Percentiles rank a stretch among this genome's conserved stretches.
Evolutionary conservation across 768 basidiomycete genomes (phyloP).

Genomic region (Russula sp.): DNA sequence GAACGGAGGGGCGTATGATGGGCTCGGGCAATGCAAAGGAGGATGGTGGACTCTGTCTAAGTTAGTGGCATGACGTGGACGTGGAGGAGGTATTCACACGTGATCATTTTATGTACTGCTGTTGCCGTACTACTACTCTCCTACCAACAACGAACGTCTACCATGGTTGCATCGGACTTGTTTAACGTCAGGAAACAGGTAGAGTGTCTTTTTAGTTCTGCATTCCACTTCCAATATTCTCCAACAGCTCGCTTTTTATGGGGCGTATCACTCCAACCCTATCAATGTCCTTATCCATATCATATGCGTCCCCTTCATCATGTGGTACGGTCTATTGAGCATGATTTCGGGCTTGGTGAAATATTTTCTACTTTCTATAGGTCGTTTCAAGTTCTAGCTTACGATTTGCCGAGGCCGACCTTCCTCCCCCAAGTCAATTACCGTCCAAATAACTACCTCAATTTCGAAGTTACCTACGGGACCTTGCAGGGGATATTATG

Average conservation of each 20-base stretch:
- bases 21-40: neutral
- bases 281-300: constrained; percentile 83
- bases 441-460: constrained; percentile 51
- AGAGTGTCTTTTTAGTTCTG: neutral
- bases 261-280: constrained; percentile 82
- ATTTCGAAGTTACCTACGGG: constrained; percentile 63
- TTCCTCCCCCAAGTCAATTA: constrained; percentile 47
- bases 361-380: constrained; percentile 31
- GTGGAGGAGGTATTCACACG: neutral
- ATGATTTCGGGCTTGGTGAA: neutral
- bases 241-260: constrained; percentile 80
- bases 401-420: constrained; percentile 24
- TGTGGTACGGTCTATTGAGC: constrained; percentile 49
- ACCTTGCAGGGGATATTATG: constrained; percentile 53
- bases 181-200: constrained; percentile 72
- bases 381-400: constrained; percentile 53
- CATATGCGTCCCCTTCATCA: constrained; percentile 72
- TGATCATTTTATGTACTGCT: neutral
- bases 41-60: neutral
- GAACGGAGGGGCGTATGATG: neutral
- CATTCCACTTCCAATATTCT: constrained; percentile 8
- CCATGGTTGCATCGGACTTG: constrained; percentile 33
- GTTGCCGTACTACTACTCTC: neutral
- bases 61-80: constrained; percentile 1
- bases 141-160: neutral